phyloP scores from a whole-genome alignment of 2,329 filamentous ascomycete genomes.

The Neodidymelliopsis sp. region DNA sequence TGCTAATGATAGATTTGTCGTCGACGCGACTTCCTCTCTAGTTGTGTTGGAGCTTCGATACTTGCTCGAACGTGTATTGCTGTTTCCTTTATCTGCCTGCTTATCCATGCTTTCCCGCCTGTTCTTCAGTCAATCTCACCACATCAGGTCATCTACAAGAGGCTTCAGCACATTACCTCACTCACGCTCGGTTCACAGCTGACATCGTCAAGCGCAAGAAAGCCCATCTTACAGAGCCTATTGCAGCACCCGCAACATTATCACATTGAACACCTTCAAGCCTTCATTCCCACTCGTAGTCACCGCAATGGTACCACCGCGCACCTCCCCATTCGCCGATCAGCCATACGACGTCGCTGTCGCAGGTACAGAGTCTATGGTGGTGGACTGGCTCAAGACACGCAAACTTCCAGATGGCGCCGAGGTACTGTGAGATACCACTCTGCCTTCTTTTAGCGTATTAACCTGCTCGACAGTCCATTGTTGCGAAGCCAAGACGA shows the following conservation, averaged over 20 bases:
- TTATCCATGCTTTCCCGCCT: background rate
- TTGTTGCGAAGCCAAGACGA: background rate
- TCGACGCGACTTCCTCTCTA: background rate
- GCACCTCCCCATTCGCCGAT: conserved; percentile 5
- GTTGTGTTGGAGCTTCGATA: background rate
- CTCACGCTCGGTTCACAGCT: background rate
- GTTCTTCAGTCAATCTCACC: background rate
- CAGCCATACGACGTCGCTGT: conserved; percentile 3
- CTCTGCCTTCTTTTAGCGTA: background rate
- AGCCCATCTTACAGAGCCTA: background rate
- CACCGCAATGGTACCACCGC: background rate
- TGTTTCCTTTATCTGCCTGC: background rate
- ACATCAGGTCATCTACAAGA: background rate
- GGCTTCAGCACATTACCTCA: background rate
- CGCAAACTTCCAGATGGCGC: background rate
- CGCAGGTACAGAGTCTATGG: conserved; percentile 1
- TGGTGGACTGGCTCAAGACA: conserved; percentile 10
- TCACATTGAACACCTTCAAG: background rate
- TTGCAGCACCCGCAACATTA: background rate
- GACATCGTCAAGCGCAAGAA: background rate
- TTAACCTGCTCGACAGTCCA: background rate
- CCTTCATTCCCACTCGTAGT: background rate
- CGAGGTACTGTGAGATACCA: background rate
- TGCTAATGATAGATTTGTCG: background rate
- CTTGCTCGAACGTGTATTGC: background rate